These are phyloP conservation scores for Acrocalymma vagum DNA, from an alignment of 2,329 filamentous ascomycete species.

Conservation along the genomic window DNA sequence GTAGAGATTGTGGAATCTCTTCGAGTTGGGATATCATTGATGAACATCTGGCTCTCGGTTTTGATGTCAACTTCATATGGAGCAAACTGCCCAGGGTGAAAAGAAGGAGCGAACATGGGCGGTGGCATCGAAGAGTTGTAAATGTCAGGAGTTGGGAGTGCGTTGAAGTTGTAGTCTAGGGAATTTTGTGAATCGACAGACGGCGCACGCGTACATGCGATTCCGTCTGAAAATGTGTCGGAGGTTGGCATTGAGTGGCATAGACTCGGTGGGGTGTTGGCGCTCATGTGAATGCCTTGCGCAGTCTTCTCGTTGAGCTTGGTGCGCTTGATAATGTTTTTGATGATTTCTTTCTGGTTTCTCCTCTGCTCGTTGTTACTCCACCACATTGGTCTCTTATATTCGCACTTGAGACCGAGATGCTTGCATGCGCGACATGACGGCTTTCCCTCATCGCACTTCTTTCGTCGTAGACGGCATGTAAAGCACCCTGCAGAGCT, in stretches of 20 bases:
- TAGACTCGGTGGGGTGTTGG: conserved; percentile 77
- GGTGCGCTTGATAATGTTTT: conserved; percentile 96
- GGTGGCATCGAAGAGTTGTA: conserved; percentile 69
- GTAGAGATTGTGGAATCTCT: conserved; percentile 89
- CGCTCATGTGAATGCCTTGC: conserved; percentile 56
- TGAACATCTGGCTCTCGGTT: conserved; percentile 92
- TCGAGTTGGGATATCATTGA: conserved; percentile 87
- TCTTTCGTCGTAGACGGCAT: conserved; percentile 73
- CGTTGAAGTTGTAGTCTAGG: conserved; percentile 71
- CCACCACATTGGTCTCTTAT: conserved; percentile 98
- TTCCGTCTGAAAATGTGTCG: conserved; percentile 78
- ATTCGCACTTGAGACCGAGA: conserved; percentile 89
- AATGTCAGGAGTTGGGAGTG: conserved; percentile 63
- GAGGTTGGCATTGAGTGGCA: conserved; percentile 84
- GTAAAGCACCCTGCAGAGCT: conserved; percentile 68
- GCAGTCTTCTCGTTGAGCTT: conserved; percentile 89
- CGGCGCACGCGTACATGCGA: conserved; percentile 73
- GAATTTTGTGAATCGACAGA: conserved; percentile 84
- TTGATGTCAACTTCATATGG: conserved; percentile 96
- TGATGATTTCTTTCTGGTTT: conserved; percentile 92
- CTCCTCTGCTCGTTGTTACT: conserved; percentile 87
- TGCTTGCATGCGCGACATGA: conserved; percentile 70
- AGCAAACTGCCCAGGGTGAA: conserved; percentile 68
- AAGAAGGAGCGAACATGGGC: conserved; percentile 53
- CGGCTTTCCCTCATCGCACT: conserved; percentile 74